Evolutionary conservation across 768 basidiomycete genomes (phyloP).

Genomic region (Cyclocybe aegerita): DNA sequence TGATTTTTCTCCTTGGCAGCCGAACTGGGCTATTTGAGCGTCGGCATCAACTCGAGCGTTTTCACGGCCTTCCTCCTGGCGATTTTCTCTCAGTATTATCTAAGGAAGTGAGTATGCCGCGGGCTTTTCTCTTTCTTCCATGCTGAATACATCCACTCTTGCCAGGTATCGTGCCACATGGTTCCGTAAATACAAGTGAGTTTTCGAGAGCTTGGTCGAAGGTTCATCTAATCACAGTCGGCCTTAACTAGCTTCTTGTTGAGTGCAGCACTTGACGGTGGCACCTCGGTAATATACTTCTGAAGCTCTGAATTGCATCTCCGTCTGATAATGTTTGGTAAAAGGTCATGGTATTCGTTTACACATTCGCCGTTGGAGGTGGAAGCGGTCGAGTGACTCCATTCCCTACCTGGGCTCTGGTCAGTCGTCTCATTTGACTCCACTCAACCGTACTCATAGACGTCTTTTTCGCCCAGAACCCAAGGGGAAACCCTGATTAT

Average conservation of each 20-base stretch:
- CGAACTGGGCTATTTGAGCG: conserved; percentile 41
- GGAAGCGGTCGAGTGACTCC: conserved; percentile 33
- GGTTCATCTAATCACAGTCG: neutral
- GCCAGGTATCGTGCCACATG: conserved; percentile 36
- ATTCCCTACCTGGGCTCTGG: conserved; percentile 36
- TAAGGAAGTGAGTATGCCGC: conserved; percentile 24
- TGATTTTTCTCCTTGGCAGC: conserved; percentile 5
- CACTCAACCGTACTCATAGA: neutral
- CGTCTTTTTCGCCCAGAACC: conserved; percentile 16
- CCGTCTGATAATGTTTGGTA: conserved; percentile 4
- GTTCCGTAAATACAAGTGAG: conserved; percentile 45
- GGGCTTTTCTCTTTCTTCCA: neutral
- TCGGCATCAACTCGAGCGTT: conserved; percentile 52
- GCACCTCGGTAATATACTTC: conserved; percentile 33
- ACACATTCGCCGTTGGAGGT: conserved; percentile 38
- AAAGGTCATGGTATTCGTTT: conserved; percentile 41
- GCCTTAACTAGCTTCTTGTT: conserved; percentile 32
- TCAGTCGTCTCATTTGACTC: conserved; percentile 12
- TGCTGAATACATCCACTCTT: neutral
- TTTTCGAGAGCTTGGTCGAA: neutral
- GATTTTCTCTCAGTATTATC: conserved; percentile 43
- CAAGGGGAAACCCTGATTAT: conserved; percentile 31
- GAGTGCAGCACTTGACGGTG: conserved; percentile 50
- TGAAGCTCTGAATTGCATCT: neutral
- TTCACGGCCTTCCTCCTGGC: conserved; percentile 38